Percentiles rank a stretch among this genome's conserved stretches.
Evolutionary conservation across 2,329 filamentous ascomycete species (phyloP).

Genomic region (Didymella keratinophila): DNA sequence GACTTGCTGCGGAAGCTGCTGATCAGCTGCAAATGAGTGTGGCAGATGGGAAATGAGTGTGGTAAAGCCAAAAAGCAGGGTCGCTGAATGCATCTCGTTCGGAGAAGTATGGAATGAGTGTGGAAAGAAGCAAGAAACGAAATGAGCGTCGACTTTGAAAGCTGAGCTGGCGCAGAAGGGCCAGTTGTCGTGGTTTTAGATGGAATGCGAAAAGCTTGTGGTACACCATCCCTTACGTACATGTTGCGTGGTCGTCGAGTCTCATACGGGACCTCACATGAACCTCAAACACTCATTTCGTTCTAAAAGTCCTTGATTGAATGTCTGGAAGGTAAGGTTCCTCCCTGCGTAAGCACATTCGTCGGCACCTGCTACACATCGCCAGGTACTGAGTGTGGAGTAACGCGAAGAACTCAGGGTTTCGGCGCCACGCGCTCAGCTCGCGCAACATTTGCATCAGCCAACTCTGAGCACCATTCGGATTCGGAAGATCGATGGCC

Average conservation of each 20-base stretch:
- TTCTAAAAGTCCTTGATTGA: neutral
- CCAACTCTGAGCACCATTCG: neutral
- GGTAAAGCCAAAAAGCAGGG: conserved; percentile 13
- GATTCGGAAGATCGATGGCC: no score
- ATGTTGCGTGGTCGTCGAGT: conserved; percentile 4
- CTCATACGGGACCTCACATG: conserved; percentile 12
- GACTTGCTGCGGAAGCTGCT: conserved; percentile 14
- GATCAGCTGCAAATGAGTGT: conserved; percentile 7
- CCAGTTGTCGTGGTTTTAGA: conserved; percentile 18
- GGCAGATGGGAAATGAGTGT: conserved; percentile 13
- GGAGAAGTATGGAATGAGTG: conserved; percentile 10
- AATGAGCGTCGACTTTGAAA: conserved; percentile 8
- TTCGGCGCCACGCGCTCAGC: neutral
- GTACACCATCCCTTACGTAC: conserved; percentile 16
- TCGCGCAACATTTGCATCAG: neutral
- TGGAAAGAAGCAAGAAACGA: conserved; percentile 1
- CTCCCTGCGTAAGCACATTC: neutral
- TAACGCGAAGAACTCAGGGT: neutral
- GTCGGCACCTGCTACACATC: neutral
- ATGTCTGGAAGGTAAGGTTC: neutral
- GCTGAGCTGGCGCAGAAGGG: conserved; percentile 3
- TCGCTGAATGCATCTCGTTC: conserved; percentile 12
- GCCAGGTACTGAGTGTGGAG: neutral
- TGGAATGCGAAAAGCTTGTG: conserved; percentile 12
- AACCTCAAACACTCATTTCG: conserved; percentile 1